Evolutionary conservation across 2,329 filamentous ascomycete species (phyloP).

Genomic region (Aspergillus piperis): DNA sequence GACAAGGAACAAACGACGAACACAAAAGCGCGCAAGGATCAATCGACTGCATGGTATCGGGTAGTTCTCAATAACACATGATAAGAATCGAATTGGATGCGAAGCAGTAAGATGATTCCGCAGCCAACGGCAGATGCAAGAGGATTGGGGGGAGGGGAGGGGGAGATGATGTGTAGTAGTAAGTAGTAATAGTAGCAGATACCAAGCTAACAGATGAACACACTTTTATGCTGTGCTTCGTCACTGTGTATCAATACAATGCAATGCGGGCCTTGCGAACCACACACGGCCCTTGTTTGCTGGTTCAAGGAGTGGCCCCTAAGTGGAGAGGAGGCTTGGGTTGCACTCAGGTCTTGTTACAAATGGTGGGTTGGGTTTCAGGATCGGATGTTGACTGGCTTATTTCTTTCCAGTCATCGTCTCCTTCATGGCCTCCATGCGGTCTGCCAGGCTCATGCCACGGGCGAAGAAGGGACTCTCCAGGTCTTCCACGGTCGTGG

Average conservation of each 20-base stretch:
- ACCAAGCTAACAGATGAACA: background rate
- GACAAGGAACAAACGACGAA: background rate
- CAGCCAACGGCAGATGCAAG: background rate
- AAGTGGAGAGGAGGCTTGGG: background rate
- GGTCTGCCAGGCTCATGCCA: constrained; percentile 38
- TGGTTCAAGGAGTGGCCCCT: background rate
- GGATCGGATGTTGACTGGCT: background rate
- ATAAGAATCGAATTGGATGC: background rate
- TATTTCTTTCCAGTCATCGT: constrained; percentile 20
- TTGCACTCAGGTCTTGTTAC: background rate
- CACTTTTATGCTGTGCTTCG: background rate
- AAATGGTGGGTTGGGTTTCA: background rate
- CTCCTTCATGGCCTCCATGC: constrained; percentile 35
- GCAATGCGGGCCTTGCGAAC: background rate
- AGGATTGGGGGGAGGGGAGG: background rate
- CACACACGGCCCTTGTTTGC: background rate
- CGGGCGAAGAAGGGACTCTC: constrained; percentile 38
- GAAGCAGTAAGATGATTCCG: background rate
- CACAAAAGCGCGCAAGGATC: background rate
- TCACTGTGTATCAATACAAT: background rate
- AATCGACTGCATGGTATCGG: background rate
- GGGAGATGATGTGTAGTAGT: background rate
- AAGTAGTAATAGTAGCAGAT: background rate
- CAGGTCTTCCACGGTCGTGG: constrained; percentile 44
- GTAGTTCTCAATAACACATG: constrained; percentile 1